Base-by-base conservation (phyloP, 352 stramenopile genomes). In the Globisporangium ultimum region DNA sequence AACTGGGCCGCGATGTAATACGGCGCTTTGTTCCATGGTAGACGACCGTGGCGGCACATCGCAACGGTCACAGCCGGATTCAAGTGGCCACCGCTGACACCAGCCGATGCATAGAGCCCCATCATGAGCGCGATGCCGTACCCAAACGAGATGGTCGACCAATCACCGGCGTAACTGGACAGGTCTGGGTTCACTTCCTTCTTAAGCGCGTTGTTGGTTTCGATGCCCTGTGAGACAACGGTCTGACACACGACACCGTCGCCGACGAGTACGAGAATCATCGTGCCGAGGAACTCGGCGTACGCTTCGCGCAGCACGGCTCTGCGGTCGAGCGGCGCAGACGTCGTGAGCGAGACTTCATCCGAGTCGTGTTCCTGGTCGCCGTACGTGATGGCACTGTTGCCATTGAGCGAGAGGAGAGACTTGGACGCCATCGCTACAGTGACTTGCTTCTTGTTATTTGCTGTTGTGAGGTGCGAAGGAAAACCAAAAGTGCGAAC, bases 91-190 rank as follows among this genome's bases (percentile, higher is more conserved):
- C 81, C 81, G 34, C 75, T 87, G 22, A 91, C 76, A 42, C 78
- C 81, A 12, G 74, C 80, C 15, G 80, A 88, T 14, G 76, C 73
- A 64, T 88, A 87, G 7, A 90, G 64, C 2, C 78, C 80, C 66
- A 88, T 77, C 72, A 88, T 86, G 38, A 90, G 61, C 42, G 76
- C 80, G 48, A 90, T 88, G 24, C 80, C 78, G 54, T 81, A 90
- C 48, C 80, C 78, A 28, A 90, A 68, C 18, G 78, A 83, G 57
- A 90, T 87, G 36, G 78, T 88, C 7, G 75, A 73, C 76, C 80
- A 90, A 63, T 88, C 76, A 12, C 80, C 80, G 4, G 80, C 80
- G 64, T 80, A 84, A 53, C 60, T 80, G n/a, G n/a, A n/a, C n/a
- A n/a, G n/a, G n/a, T n/a, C n/a, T n/a, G n/a, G n/a, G n/a, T n/a